Evolutionary conservation across 768 basidiomycete genomes (phyloP).

Genomic region (Ramaria rubella): DNA sequence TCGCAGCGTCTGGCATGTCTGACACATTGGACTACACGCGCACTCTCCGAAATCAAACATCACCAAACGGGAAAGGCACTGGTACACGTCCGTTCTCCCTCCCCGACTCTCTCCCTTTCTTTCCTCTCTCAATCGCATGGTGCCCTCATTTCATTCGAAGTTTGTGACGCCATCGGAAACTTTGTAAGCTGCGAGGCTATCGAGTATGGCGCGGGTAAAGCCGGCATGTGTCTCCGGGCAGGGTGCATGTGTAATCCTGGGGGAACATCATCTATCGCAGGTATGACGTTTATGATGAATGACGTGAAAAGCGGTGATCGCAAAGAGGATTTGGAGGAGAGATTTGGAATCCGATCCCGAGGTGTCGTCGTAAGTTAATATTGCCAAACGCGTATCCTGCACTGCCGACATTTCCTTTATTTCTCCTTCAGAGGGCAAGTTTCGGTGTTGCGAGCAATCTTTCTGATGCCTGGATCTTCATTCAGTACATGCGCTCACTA

Average conservation of each 20-base stretch:
- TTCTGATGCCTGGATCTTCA: conserved; percentile 49
- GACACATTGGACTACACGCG: conserved; percentile 50
- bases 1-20: conserved; percentile 69
- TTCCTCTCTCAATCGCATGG: conserved; percentile 61
- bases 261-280: conserved; percentile 65
- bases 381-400: conserved; percentile 42
- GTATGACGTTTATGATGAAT: conserved; percentile 59
- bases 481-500: conserved; percentile 19
- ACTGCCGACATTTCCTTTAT: not conserved
- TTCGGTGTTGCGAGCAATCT: conserved; percentile 76
- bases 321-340: conserved; percentile 51
- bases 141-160: conserved; percentile 19
- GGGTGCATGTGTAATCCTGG: conserved; percentile 90
- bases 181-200: conserved; percentile 57
- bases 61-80: conserved; percentile 53
- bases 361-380: conserved; percentile 27
- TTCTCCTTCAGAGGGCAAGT: conserved; percentile 30
- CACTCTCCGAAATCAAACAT: conserved; percentile 54
- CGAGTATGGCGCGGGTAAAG: conserved; percentile 55
- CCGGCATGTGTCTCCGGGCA: conserved; percentile 70
- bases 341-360: conserved; percentile 62
- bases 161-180: conserved; percentile 48
- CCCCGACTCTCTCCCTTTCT: conserved; percentile 52
- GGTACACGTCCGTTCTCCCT: conserved; percentile 59
- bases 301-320: conserved; percentile 53